Base-by-base conservation (phyloP, 83 land plant species). In the Diphasiastrum complanatum region DNA sequence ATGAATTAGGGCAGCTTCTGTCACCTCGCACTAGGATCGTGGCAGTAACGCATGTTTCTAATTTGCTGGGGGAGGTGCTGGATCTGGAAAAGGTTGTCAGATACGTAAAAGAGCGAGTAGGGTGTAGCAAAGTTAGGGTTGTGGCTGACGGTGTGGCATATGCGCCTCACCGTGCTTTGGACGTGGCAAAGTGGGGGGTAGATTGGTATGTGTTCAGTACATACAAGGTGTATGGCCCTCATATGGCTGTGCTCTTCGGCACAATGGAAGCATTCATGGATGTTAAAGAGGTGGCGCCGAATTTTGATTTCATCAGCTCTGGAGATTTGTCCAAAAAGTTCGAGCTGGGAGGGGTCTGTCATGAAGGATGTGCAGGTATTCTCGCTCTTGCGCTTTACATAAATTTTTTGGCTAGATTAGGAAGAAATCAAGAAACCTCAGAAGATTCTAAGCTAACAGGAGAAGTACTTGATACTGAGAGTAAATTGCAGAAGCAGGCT, bases 171-270 rank as follows among this genome's bases (percentile, higher is more conserved):
- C 5, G 71, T 16, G 71, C 71, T 46, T 19, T 68, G 19, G 67
- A 68, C 30, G 71, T 68, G 8, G 36, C 31, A 26, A 68, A 68
- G 36, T 68, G 71, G 71, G 67, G 71, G 23, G 68, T 68, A 3
- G 67, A 68, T 35, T 68, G 67, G 71, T 68, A 68, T 37, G 71
- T 48, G 3, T 61, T 68, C 25, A 68, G 56, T 30, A 47, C 67
- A 16, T 68, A 68, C 18, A 68, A 68, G 51, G 69, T 47, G 10
- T 68, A 63, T 48, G 71, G 71, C 23, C 67, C 67, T 60, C 56
- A 68, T 30, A 68, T 60, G 66, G 31, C 31, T 47, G 67, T 63
- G 33, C 31, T 68, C 19, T 68, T 47, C 20, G 71, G 67, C 1
- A 60, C 71, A 3, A 32, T 18, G 33, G 56, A 60, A 11, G 67